phyloP scores from a whole-genome alignment of 352 stramenopile genomes.

The Globisporangium acanthophoron region DNA sequence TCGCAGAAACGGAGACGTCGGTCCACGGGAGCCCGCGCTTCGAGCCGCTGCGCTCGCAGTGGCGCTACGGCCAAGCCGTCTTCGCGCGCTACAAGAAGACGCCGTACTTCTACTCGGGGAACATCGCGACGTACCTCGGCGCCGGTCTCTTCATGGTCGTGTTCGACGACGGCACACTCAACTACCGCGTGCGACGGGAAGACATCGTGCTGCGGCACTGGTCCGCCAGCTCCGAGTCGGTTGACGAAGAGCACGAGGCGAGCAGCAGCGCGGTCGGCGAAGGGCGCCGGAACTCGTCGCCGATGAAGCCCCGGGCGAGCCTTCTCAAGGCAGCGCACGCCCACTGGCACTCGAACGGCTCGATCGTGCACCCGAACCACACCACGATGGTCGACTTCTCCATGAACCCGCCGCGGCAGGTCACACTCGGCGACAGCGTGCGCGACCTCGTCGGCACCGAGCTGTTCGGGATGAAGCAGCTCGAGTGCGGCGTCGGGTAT shows the following conservation, averaged over 20 bases:
- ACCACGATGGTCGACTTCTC: conserved; percentile 51
- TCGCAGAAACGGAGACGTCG: background rate
- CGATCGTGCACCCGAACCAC: conserved; percentile 14
- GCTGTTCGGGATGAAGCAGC: conserved; percentile 47
- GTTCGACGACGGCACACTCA: conserved; percentile 68
- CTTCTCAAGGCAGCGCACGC: conserved; percentile 3
- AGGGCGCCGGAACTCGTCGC: background rate
- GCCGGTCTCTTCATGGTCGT: conserved; percentile 70
- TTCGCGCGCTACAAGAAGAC: conserved; percentile 68
- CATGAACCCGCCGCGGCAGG: conserved; percentile 26
- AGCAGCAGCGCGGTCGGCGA: background rate
- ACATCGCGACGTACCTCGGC: conserved; percentile 71
- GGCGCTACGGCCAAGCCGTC: conserved; percentile 55
- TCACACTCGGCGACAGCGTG: conserved; percentile 15
- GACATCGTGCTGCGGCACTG: conserved; percentile 48
- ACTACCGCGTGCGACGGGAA: conserved; percentile 62
- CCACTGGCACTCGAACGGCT: conserved; percentile 14
- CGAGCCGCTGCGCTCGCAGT: conserved; percentile 47
- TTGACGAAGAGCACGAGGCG: background rate
- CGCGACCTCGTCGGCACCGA: conserved; percentile 34
- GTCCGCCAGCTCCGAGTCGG: background rate
- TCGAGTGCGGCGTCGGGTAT: conserved; percentile 72
- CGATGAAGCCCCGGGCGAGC: background rate
- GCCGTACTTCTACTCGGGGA: conserved; percentile 73
- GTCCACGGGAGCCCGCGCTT: conserved; percentile 22